Conservation (phyloP, 1,139 yeast species). For the Yamadazyma taylorii region DNA sequence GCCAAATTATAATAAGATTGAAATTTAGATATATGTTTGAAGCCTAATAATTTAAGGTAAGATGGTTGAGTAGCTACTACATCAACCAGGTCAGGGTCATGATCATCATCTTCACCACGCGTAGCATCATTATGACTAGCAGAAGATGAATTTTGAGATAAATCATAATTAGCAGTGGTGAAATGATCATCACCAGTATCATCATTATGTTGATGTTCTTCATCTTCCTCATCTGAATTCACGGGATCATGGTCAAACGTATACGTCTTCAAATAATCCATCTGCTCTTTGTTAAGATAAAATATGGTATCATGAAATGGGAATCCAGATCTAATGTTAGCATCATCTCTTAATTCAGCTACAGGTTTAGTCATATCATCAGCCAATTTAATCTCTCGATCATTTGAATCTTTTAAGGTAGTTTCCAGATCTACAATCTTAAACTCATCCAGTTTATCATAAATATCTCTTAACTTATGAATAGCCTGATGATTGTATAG, state of each 20-base stretch:
- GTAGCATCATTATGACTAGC: slow-evolving; percentile 14
- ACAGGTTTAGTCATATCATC: slow-evolving; percentile 16
- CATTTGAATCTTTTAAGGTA: slow-evolving; percentile 21
- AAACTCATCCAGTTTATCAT: slow-evolving; percentile 51
- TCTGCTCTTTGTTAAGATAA: slow-evolving; percentile 27
- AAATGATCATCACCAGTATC: slow-evolving; percentile 7
- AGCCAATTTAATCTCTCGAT: slow-evolving; percentile 19
- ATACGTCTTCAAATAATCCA: slow-evolving; percentile 31
- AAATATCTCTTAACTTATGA: slow-evolving; percentile 38
- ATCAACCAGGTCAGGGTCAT: slow-evolving; percentile 14
- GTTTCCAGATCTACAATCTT: slow-evolving; percentile 55
- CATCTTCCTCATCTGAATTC: slow-evolving; percentile 11
- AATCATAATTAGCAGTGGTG: neutral
- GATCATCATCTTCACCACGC: slow-evolving; percentile 10
- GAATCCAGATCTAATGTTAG: slow-evolving; percentile 30
- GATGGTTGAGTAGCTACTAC: slow-evolving; percentile 31
- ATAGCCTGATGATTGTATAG: slow-evolving; percentile 57
- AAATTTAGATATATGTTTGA: slow-evolving; percentile 44
- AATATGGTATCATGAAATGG: slow-evolving; percentile 26
- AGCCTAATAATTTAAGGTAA: slow-evolving; percentile 63
- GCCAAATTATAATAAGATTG: slow-evolving; percentile 54
- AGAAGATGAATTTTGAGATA: neutral
- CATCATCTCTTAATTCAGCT: slow-evolving; percentile 44
- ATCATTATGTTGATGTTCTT: slow-evolving; percentile 11
- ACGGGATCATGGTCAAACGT: slow-evolving; percentile 39